Percentiles rank a stretch among this genome's conserved stretches.
Evolutionary conservation across 1,284 basidiomycete species (phyloP).

Genomic region (Ceratobasidium sp.): DNA sequence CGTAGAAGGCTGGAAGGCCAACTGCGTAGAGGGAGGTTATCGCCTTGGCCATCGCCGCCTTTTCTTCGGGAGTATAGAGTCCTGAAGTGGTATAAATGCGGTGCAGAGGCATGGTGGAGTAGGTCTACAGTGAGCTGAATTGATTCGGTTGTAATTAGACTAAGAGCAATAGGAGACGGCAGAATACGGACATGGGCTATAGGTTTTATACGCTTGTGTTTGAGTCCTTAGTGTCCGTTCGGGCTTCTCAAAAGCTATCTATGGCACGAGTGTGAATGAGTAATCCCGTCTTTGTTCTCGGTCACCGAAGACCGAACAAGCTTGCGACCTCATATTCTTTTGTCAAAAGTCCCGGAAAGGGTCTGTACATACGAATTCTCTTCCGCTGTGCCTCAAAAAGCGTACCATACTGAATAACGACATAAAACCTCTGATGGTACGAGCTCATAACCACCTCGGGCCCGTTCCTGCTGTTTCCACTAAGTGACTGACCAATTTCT

Average conservation of each 20-base stretch:
- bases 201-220: neutral
- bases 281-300: neutral
- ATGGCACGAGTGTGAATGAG: neutral
- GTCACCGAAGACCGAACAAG: neutral
- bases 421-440: too few relatives aligned
- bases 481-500: too few relatives aligned
- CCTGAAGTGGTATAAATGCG: conserved; percentile 33
- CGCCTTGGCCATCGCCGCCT: conserved; percentile 2
- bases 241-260: neutral
- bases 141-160: neutral
- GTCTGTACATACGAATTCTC: neutral
- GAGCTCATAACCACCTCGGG: too few relatives aligned
- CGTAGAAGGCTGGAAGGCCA: conserved; percentile 24
- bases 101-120: conserved; percentile 32
- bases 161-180: neutral
- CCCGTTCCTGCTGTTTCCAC: too few relatives aligned
- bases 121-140: neutral
- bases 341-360: neutral
- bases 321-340: neutral
- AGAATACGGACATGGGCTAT: too few relatives aligned
- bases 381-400: neutral
- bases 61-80: conserved; percentile 22
- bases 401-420: too few relatives aligned
- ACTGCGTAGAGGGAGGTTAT: conserved; percentile 8
- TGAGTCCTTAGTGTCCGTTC: neutral